Base-by-base conservation (phyloP, 129 eudicot genomes). In the Flaveria bidentis region DNA sequence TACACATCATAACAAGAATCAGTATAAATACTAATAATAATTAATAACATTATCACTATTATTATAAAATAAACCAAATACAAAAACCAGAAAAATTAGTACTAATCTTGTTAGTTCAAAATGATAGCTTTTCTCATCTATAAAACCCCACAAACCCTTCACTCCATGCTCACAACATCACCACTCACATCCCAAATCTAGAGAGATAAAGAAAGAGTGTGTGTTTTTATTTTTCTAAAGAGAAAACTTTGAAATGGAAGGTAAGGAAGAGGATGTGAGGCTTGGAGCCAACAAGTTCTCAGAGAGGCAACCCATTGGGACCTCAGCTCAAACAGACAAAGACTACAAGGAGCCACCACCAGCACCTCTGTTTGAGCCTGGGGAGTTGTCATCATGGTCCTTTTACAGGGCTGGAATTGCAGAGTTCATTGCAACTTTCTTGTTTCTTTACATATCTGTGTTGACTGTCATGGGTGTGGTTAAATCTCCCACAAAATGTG, bases 371-470 rank as follows among this genome's bases (percentile, higher is more conserved):
- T 90, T 90, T 73, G 98, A 92, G 86, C 98, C 94, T 1, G 92
- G 92, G 25, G 98, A 92, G 82, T 41, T 92, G 44, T 82, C 78
- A 12, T 87, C 96, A 49, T 92, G 97, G 97, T 92, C 97, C 26
- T 92, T 92, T 73, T 92, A 92, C 85, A 87, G 97, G 68, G 97
- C 97, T 73, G 96, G 96, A 0, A 90, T 92, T 68, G 96, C 98
- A 6, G 98, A 92, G 85, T 92, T 92, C 76, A 83, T 90, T 15
- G 98, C 98, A 18, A 90, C 98, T 55, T 86, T 92, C 90, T 78
- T 92, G 86, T 92, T 92, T 69, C 76, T 92, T 36, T 92, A 92
- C 57, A 81, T 92, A 51, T 79, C 91, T 20, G 78, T 92, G 23
- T 80, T 90, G 84, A 92, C 98, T 74, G 98, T 92, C 0, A 90